These are phyloP conservation scores for Oryza brachyantha DNA, from an alignment of 176 grass and related monocot species.

Conservation along the genomic window DNA sequence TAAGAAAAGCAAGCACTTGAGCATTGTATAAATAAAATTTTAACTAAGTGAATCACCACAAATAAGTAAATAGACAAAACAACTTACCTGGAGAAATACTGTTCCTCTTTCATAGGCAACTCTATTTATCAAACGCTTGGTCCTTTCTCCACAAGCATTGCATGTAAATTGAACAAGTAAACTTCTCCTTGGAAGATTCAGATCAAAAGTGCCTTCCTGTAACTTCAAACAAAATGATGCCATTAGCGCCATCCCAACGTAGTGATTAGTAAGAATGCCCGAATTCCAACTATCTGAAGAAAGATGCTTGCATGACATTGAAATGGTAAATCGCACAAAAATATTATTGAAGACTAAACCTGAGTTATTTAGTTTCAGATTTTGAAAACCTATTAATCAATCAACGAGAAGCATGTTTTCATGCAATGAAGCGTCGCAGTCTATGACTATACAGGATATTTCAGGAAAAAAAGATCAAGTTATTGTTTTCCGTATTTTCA, in stretches of 20 bases:
- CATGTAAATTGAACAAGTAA: conserved; percentile 95
- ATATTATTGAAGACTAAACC: background rate
- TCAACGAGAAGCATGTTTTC: conserved; percentile 1
- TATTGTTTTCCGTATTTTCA: background rate
- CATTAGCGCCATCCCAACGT: background rate
- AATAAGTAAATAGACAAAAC: background rate
- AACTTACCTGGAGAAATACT: conserved; percentile 83
- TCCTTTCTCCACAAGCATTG: conserved; percentile 78
- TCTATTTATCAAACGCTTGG: conserved; percentile 73
- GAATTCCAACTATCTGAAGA: too few species aligned
- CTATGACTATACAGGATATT: background rate
- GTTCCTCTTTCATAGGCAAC: conserved; percentile 89
- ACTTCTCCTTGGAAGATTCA: conserved; percentile 88
- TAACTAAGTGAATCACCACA: conserved; percentile 8
- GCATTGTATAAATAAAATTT: background rate
- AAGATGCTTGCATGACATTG: background rate
- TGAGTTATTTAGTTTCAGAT: conserved; percentile 5
- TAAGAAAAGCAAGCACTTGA: background rate
- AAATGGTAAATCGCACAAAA: background rate
- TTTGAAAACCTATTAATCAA: conserved; percentile 3
- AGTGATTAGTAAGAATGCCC: background rate
- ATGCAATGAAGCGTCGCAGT: background rate
- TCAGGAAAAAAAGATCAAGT: background rate
- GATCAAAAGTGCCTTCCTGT: conserved; percentile 59
- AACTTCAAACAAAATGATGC: background rate